Conservation (phyloP, 2,329 filamentous ascomycete species). For the Thelonectria olida region DNA sequence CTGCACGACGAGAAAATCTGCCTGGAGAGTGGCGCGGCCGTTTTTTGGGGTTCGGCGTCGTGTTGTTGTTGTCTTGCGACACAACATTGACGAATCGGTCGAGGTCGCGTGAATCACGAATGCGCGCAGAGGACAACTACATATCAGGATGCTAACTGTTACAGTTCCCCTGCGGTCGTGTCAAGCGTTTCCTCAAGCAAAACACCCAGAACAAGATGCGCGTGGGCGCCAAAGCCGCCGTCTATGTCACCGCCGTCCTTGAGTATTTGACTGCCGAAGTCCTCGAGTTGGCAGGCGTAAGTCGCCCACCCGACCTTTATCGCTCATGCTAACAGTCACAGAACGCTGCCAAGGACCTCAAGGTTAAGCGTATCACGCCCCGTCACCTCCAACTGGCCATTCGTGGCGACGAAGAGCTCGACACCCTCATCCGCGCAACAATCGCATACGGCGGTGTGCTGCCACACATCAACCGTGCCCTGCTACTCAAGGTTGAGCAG, state of each 20-base stretch:
- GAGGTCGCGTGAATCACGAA: slow-evolving; percentile 11
- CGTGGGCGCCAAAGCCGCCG: slow-evolving; percentile 96
- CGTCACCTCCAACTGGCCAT: slow-evolving; percentile 98
- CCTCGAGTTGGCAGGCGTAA: slow-evolving; percentile 90
- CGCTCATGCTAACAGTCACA: slow-evolving; percentile 44
- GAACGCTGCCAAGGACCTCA: slow-evolving; percentile 99
- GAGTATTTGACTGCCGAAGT: slow-evolving; percentile 99
- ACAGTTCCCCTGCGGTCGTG: slow-evolving; percentile 98
- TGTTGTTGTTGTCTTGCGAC: slow-evolving; percentile 23
- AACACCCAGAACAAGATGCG: slow-evolving; percentile 99
- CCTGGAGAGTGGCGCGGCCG: slow-evolving; percentile 17
- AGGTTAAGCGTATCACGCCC: slow-evolving; percentile 99
- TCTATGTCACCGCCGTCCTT: slow-evolving; percentile 97
- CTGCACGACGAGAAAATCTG: slow-evolving; percentile 35
- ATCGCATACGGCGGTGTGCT: slow-evolving; percentile 98
- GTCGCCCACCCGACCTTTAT: slow-evolving; percentile 53
- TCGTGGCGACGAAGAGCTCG: slow-evolving; percentile 96
- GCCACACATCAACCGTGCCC: slow-evolving; percentile 97
- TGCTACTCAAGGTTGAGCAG: slow-evolving; percentile 95
- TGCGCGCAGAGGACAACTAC: slow-evolving; percentile 2
- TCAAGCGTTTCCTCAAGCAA: slow-evolving; percentile 99
- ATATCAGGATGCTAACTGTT: slow-evolving; percentile 35
- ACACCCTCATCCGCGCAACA: slow-evolving; percentile 95
- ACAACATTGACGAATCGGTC: slow-evolving; percentile 2
- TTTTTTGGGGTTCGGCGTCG: slow-evolving; percentile 1